These are phyloP conservation scores for Simplicillium aogashimaense DNA, from an alignment of 2,329 filamentous ascomycete species.

Conservation along the genomic window DNA sequence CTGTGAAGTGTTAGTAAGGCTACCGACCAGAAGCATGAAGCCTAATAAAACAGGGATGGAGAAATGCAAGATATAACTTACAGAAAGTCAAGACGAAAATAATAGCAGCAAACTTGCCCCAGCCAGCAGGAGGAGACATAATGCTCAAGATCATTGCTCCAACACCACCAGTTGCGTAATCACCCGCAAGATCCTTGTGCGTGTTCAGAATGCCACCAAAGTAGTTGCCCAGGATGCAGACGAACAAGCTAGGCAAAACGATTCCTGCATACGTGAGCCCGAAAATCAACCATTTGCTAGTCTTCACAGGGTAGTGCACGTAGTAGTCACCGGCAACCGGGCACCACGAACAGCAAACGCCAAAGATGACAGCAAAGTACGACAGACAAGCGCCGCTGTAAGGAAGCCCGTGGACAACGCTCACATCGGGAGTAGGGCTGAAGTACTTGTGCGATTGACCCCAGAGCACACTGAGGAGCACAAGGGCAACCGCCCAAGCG, in stretches of 20 bases:
- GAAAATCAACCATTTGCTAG: constrained; percentile 9
- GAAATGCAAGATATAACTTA: neutral
- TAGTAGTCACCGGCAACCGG: constrained; percentile 10
- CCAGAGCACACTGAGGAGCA: constrained; percentile 10
- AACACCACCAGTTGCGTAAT: neutral
- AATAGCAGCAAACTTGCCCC: neutral
- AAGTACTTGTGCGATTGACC: constrained; percentile 10
- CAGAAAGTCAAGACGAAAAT: constrained; percentile 1
- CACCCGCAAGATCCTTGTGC: neutral
- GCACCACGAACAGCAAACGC: constrained; percentile 8
- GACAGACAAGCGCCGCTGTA: constrained; percentile 9
- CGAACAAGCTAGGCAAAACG: constrained; percentile 9
- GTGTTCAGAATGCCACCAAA: neutral
- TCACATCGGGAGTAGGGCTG: constrained; percentile 2
- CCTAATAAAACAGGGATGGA: neutral
- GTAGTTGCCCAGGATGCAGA: constrained; percentile 8
- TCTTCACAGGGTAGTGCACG: constrained; percentile 8
- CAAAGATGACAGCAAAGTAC: constrained; percentile 11
- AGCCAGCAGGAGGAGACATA: neutral
- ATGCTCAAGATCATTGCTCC: neutral
- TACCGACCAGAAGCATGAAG: too few species aligned
- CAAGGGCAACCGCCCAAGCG: constrained; percentile 11
- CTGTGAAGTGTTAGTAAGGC: constrained; percentile 1
- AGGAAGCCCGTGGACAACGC: constrained; percentile 3
- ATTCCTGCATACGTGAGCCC: constrained; percentile 9